A percentile compares a stretch with the other conserved stretches of the same genome.
Evolutionary conservation across 169 alveolate species (phyloP).

Genomic region (Plasmodium coatneyi): DNA sequence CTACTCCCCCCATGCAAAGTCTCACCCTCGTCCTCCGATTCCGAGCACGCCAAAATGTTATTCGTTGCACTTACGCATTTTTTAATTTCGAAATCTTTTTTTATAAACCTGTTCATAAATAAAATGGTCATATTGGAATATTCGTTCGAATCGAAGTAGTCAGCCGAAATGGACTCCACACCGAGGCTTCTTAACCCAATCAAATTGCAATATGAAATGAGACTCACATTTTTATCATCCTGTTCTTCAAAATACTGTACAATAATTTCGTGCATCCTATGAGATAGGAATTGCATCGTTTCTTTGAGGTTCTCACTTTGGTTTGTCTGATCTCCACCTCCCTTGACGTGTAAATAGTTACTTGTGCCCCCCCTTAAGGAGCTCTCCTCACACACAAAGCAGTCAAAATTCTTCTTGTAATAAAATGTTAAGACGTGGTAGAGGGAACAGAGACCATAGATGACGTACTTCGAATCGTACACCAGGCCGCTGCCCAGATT

Average conservation of each 20-base stretch:
- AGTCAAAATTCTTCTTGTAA: constrained; percentile 30
- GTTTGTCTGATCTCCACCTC: neutral
- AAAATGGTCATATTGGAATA: constrained; percentile 61
- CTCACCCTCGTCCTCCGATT: constrained; percentile 6
- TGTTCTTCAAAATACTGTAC: constrained; percentile 32
- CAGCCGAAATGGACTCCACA: constrained; percentile 22
- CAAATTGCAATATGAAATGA: constrained; percentile 37
- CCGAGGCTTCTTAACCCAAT: constrained; percentile 29
- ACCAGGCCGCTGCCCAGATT: neutral
- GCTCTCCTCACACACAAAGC: constrained; percentile 35
- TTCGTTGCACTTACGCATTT: constrained; percentile 18
- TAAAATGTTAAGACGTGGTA: constrained; percentile 42
- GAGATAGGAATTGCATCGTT: neutral
- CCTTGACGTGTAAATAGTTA: neutral
- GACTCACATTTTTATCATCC: constrained; percentile 51
- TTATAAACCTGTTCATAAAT: constrained; percentile 61
- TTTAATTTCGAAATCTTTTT: constrained; percentile 67
- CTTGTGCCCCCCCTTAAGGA: neutral
- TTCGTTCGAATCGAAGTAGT: constrained; percentile 40
- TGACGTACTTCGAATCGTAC: constrained; percentile 53
- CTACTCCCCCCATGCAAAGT: neutral
- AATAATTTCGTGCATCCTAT: constrained; percentile 13
- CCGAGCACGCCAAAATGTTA: constrained; percentile 46
- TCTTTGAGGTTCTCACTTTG: neutral
- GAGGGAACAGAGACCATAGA: constrained; percentile 48